Percentiles rank a stretch among this genome's conserved stretches.
Conservation (phyloP, 345 rosid genomes). For the Eucalyptus marginata region DNA sequence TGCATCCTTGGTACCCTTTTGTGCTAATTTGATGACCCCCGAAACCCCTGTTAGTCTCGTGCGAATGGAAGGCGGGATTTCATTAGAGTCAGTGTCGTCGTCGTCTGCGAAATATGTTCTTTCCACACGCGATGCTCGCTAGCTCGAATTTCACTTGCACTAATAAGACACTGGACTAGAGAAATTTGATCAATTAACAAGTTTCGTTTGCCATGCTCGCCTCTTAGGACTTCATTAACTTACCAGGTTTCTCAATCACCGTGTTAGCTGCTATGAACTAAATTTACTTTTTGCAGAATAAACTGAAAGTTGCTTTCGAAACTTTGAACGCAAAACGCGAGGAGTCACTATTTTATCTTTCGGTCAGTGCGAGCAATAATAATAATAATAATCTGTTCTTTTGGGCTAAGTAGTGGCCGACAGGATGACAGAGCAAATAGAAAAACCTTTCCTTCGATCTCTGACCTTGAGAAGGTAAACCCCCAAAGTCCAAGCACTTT, state of each 20-base stretch:
- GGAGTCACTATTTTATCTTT: neutral
- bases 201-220: neutral
- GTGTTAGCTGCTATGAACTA: neutral
- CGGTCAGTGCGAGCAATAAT: neutral
- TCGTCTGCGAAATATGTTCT: neutral
- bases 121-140: neutral
- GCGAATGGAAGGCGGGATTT: neutral
- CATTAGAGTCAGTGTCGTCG: neutral
- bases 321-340: neutral
- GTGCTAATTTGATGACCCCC: neutral
- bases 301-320: neutral
- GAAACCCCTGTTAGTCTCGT: neutral
- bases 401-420: neutral
- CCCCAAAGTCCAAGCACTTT: neutral
- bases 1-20: neutral
- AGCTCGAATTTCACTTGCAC: neutral
- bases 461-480: neutral
- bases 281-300: neutral
- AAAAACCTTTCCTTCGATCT: neutral
- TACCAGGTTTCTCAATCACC: neutral
- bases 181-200: neutral
- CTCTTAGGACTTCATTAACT: neutral
- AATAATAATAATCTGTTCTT: neutral
- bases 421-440: neutral
- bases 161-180: neutral